Base-by-base conservation (phyloP, 306 rosid species). In the Cicer judaicum region DNA sequence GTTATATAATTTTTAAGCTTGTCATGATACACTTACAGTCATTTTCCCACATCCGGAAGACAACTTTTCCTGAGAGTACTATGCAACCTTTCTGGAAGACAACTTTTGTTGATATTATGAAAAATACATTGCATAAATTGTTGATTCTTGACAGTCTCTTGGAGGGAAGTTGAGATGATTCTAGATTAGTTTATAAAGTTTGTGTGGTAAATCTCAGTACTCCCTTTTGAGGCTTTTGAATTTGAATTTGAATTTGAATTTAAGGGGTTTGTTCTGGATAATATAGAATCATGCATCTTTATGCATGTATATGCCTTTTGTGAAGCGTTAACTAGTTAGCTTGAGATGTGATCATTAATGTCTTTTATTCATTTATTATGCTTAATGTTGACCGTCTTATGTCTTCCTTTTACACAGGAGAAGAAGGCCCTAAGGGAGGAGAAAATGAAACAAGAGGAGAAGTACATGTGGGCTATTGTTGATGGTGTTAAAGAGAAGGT, bases 401-500 rank as follows among this genome's bases (percentile, higher is more conserved):
- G 41, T 78, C 70, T 70, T 47, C 48, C 79, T 41, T 68, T 59
- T 41, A 47, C 80, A 79, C 89, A 94, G 99, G 99, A 92, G 84
- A 94, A 94, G 86, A 92, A 94, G 80, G 77, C 88, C n/a, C 13
- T 85, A 76, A 92, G 88, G 89, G 99, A 94, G 74, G 99, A 94
- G 80, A 94, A 92, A 81, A 18, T 74, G 72, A 88, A 92, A 78
- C 96, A 87, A 79, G 99, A 94, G 90, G 97, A 92, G 73, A 94
- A 88, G 79, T 94, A 84, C 86, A 92, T 92, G 99, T 94, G 97
- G 99, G 97, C 99, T 65, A 34, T 86, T 34, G 88, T 94, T 40
- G 97, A 94, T 74, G 97, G 97, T 68, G 96, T 92, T 61, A 90
- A 94, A 84, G 99, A 92, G 84, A 94, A 94, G 99, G 99, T 94